Evolutionary conservation across 352 stramenopile genomes (phyloP).

Genomic region (Pythium scleroteichum): DNA sequence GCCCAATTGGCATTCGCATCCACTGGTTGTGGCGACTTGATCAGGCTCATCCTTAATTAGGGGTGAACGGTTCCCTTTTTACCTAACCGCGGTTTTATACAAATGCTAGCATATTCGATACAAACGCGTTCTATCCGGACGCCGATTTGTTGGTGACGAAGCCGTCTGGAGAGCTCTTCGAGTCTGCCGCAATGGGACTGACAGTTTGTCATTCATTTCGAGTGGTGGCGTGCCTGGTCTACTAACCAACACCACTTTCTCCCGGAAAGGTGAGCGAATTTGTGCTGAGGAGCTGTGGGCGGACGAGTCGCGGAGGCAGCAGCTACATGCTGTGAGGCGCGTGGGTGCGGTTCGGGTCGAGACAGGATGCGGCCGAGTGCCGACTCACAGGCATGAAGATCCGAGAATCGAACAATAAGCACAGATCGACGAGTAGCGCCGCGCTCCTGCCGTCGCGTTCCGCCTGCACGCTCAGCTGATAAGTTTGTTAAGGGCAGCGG

Average conservation of each 20-base stretch:
- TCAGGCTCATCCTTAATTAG: slow-evolving; percentile 22
- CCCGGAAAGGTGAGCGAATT: slow-evolving; percentile 35
- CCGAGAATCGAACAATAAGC: slow-evolving; percentile 5
- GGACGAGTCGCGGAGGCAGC: neutral
- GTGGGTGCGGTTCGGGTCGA: too few species aligned
- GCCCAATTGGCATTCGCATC: slow-evolving; percentile 23
- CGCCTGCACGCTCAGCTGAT: neutral
- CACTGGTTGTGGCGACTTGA: slow-evolving; percentile 31
- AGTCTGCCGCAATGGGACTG: slow-evolving; percentile 8
- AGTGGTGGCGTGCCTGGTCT: slow-evolving; percentile 69
- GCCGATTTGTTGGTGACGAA: slow-evolving; percentile 19
- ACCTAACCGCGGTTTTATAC: slow-evolving; percentile 25
- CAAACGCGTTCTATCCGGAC: neutral
- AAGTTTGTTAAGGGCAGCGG: neutral
- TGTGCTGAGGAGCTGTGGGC: neutral
- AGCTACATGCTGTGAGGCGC: neutral
- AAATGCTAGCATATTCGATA: neutral
- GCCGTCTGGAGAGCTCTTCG: slow-evolving; percentile 14
- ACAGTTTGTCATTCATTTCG: slow-evolving; percentile 45
- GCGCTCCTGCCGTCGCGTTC: too few species aligned
- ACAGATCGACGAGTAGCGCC: neutral
- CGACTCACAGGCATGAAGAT: neutral
- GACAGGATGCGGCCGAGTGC: too few species aligned
- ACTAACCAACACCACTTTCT: slow-evolving; percentile 56
- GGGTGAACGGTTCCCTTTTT: neutral